phyloP scores from a whole-genome alignment of 768 basidiomycete species.

The Suillus plorans region DNA sequence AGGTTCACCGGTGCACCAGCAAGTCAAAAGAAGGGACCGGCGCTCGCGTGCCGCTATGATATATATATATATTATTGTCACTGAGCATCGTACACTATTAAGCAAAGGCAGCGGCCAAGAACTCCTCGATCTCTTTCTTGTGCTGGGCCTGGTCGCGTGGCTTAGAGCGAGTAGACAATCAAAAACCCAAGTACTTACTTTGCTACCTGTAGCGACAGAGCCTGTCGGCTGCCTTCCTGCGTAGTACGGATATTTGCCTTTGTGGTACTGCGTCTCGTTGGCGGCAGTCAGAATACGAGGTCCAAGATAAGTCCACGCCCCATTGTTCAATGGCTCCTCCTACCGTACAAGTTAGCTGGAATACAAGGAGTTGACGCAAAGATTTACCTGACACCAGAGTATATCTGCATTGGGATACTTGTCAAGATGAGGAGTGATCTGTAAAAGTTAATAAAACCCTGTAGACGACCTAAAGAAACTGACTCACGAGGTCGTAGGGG shows the following conservation, averaged over 20 bases:
- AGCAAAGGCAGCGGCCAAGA: constrained; percentile 62
- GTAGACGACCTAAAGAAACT: neutral
- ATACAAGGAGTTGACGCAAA: neutral
- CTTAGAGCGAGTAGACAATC: constrained; percentile 12
- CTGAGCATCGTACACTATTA: constrained; percentile 14
- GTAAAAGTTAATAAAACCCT: constrained; percentile 13
- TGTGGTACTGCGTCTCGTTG: constrained; percentile 86
- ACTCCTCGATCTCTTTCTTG: constrained; percentile 87
- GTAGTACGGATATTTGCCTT: constrained; percentile 86
- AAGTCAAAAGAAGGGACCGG: neutral
- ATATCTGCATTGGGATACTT: constrained; percentile 94
- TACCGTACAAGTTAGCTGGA: constrained; percentile 24
- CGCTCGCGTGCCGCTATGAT: neutral
- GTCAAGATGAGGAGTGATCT: constrained; percentile 93
- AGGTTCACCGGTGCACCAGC: neutral
- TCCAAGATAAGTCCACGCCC: constrained; percentile 95
- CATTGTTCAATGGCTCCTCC: constrained; percentile 97
- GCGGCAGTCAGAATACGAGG: constrained; percentile 94
- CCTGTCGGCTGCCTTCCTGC: constrained; percentile 92
- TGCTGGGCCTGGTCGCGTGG: constrained; percentile 58
- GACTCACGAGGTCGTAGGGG: constrained; percentile 87
- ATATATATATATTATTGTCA: neutral
- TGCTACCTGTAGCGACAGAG: constrained; percentile 91
- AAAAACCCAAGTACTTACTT: constrained; percentile 45
- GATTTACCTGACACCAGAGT: constrained; percentile 83